phyloP scores from a whole-genome alignment of 2,329 filamentous ascomycete genomes.

The Lachnellula suecica region DNA sequence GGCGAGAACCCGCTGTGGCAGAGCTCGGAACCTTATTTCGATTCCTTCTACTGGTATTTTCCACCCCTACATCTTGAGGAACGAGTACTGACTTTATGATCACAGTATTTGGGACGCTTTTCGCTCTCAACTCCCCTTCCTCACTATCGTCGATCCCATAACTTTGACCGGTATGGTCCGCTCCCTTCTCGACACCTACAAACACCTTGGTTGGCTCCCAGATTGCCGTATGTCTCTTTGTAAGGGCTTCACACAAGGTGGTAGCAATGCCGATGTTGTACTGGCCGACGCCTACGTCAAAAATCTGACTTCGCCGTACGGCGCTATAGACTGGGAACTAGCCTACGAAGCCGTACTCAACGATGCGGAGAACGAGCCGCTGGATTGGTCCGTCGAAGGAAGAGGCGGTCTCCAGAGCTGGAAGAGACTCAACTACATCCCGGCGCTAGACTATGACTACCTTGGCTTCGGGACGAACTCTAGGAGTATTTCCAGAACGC shows the following conservation, averaged over 20 bases:
- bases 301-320: constrained; percentile 43
- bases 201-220: constrained; percentile 50
- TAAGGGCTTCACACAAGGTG: constrained; percentile 73
- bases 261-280: constrained; percentile 71
- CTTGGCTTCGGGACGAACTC: constrained; percentile 68
- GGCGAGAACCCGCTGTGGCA: constrained; percentile 70
- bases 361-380: constrained; percentile 51
- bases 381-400: constrained; percentile 69
- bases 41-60: constrained; percentile 60
- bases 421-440: constrained; percentile 72
- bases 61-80: neutral
- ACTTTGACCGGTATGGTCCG: constrained; percentile 66
- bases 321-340: constrained; percentile 62
- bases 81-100: neutral
- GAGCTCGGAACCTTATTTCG: constrained; percentile 68
- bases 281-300: constrained; percentile 70
- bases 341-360: constrained; percentile 71
- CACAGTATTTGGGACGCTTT: constrained; percentile 71
- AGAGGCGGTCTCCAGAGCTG: constrained; percentile 70
- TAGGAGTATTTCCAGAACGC: constrained; percentile 67
- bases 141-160: constrained; percentile 66
- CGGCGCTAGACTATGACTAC: constrained; percentile 64
- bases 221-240: constrained; percentile 62
- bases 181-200: constrained; percentile 72
- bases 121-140: constrained; percentile 65